Base-by-base conservation (phyloP, 1,284 basidiomycete species). In the Volvariella surrecta region DNA sequence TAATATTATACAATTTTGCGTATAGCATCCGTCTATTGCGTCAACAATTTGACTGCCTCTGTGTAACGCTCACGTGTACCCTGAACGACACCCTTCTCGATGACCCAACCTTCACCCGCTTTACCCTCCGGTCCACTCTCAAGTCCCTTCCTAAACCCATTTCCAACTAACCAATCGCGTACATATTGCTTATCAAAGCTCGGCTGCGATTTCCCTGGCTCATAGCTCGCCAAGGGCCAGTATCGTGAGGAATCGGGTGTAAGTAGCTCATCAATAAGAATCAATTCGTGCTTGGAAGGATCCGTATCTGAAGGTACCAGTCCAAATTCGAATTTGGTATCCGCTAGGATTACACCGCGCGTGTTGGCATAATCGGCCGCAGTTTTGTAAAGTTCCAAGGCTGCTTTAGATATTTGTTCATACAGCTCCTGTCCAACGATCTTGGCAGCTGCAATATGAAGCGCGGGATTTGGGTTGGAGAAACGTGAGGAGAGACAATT, bases 101-200 rank as follows among this genome's bases (percentile, higher is more conserved):
- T 85, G 2, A 66, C 54, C 86, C 86, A 89, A 7, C 87, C 85
- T 49, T 77, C 61, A 6, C 76, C 77, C 44, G 76, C 76, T 38
- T 74, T 73, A 4, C 85, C 89, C 35, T 70, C 68, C 0, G 76
- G 78, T 4, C 83, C 84, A 43, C 71, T 77, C 56, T 92, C 89
- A 22, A 89, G 67, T 0, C 86, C 89, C 59, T 87, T 89, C 49
- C 71, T 71, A 61, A 89, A 90, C 0, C 89, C 89, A 3, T 71
- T 67, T 19, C 65, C 60, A 18, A 79, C 77, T 32, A 97, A 68
- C 87, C 92, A 93, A 61, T 98, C 93, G 30, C 96, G 73, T 37
- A 99, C 68, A 58, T 88, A 97, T 66, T 99, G 95, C 70, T 99
- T 99, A 64, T 99, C 96, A 56, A 96, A 99, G 56, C 89, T 92